These are phyloP conservation scores for Marasmius tenuissimus DNA, from an alignment of 1,284 basidiomycete species.

Conservation along the genomic window DNA sequence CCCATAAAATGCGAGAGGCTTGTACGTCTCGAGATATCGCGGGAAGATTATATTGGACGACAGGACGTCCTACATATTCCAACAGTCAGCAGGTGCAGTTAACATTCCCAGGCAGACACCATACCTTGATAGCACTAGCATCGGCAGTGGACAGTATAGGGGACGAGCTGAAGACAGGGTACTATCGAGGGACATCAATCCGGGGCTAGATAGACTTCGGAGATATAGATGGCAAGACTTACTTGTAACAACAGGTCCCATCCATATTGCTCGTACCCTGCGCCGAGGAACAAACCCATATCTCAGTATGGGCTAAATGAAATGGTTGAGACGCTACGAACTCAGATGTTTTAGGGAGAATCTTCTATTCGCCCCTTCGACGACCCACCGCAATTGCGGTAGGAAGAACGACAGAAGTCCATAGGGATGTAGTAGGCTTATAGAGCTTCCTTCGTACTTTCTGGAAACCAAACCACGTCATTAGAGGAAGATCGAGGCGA, in stretches of 20 bases:
- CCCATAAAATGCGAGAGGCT: slow-evolving; percentile 31
- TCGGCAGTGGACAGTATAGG: not conserved
- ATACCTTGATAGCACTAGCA: not conserved
- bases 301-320: not conserved
- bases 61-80: not conserved
- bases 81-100: not conserved
- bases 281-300: not conserved
- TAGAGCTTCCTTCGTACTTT: not conserved
- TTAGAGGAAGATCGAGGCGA: not conserved
- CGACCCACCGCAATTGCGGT: not conserved
- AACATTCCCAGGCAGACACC: not conserved
- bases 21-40: slow-evolving; percentile 31
- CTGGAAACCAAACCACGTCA: not conserved
- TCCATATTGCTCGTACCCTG: not conserved
- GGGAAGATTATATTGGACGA: slow-evolving; percentile 23
- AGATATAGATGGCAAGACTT: not conserved
- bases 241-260: not conserved
- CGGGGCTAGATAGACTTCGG: not conserved
- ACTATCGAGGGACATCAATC: not conserved
- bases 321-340: not conserved
- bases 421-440: not conserved
- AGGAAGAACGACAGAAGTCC: not conserved
- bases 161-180: not conserved
- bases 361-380: not conserved
- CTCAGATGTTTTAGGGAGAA: not conserved